Base-by-base conservation (phyloP, 2,329 filamentous ascomycete species). In the Calonectria hawksworthii region DNA sequence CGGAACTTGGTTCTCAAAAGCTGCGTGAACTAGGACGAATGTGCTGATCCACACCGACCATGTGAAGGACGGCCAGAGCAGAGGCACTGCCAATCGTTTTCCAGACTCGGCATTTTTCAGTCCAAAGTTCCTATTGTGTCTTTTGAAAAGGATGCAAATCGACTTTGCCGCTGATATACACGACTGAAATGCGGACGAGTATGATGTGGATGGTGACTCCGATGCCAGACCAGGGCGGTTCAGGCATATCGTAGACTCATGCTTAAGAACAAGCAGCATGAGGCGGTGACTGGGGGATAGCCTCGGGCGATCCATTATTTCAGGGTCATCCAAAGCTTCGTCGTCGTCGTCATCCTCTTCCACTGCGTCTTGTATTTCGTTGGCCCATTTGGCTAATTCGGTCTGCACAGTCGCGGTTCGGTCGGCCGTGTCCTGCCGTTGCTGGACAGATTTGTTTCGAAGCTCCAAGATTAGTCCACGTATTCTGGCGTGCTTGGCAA, bases 31-130 rank as follows among this genome's bases (percentile, higher is more conserved):
- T 5, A 90, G 78, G 26, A 90, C 86, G 50, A 90, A 88, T 1
- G 87, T 87, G 72, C 88, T 89, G 76, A 90, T 90, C 89, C 89
- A 90, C 0, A 88, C 83, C 1, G 86, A 86, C 88, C 89, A 90
- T 0, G 88, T 90, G 50, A 89, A 89, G 0, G 88, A 88, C 3
- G 88, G 88, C 87, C 88, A 90, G 0, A 88, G 80, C 30, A 90
- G 79, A 0, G 87, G 85, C 9, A 78, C 68, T 0, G 51, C 61
- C 0, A 83, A 70, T 6, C 71, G 72, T 0, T 68, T 47, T 3
- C 70, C 75, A 10, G 65, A 50, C 1, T 68, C 69, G 3, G 77
- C 77, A 13, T 14, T 3, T 56, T 54, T 50, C 50, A 80, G 26
- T 3, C 73, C 66, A 11, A 82, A 68, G 0, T 72, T 77, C 10